These are phyloP conservation scores for Schrenkiella parvula DNA, from an alignment of 345 rosid genomes.

Conservation along the genomic window DNA sequence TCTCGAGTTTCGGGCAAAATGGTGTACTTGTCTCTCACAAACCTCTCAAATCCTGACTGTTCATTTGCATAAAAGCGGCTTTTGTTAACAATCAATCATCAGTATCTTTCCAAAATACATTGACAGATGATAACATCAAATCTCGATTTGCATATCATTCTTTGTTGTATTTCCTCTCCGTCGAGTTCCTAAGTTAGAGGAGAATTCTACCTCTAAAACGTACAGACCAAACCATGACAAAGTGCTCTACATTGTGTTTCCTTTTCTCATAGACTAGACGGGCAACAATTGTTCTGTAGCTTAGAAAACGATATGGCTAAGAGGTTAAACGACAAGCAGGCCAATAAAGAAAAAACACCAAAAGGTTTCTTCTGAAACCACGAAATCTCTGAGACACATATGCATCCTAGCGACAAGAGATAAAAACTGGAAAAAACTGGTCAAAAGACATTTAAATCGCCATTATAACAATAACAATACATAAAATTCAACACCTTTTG, in stretches of 20 bases:
- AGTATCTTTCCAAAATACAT: neutral
- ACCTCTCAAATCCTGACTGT: slow-evolving; percentile 98
- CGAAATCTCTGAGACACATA: neutral
- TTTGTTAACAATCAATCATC: neutral
- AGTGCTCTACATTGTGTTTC: neutral
- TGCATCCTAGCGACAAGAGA: neutral
- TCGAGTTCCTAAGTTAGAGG: neutral
- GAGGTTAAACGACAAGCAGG: neutral
- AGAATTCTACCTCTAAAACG: neutral
- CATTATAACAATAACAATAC: neutral
- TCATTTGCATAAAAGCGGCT: slow-evolving; percentile 12
- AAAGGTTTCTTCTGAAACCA: neutral
- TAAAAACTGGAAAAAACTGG: neutral
- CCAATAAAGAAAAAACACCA: neutral
- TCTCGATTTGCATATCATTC: neutral
- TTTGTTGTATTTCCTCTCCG: neutral
- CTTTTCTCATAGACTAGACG: neutral
- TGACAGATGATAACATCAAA: neutral
- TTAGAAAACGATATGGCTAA: neutral
- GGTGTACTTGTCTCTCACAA: slow-evolving; percentile 81
- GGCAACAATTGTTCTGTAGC: neutral
- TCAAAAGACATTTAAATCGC: neutral
- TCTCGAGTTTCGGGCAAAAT: slow-evolving; percentile 88
- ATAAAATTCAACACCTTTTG: neutral
- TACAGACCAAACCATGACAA: neutral